Conservation (phyloP, 2,329 filamentous ascomycete species). For the Aspergillus texensis region DNA sequence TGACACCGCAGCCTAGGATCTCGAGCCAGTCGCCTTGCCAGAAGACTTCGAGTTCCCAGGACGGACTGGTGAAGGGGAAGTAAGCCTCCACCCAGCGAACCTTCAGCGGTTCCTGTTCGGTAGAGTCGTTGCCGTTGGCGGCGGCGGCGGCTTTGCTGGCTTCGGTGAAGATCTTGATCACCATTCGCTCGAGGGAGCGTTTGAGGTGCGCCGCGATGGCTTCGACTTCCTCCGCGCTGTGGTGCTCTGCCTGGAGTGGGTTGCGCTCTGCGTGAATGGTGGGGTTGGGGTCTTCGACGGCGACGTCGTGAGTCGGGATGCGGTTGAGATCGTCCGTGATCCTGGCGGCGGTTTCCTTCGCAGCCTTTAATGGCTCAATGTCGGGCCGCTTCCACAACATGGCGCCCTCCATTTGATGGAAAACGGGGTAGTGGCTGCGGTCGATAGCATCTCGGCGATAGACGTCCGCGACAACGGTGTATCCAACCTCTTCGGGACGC, state of each 20-base stretch:
- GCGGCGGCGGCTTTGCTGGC: constrained; percentile 69
- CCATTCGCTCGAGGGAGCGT: constrained; percentile 82
- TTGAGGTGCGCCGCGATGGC: constrained; percentile 86
- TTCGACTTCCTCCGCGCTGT: constrained; percentile 75
- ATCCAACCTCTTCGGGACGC: constrained; percentile 62
- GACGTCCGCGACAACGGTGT: constrained; percentile 90
- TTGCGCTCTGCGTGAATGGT: constrained; percentile 77
- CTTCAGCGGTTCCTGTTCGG: constrained; percentile 67
- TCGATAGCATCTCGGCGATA: constrained; percentile 95
- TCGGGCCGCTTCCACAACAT: constrained; percentile 76
- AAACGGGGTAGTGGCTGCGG: constrained; percentile 91
- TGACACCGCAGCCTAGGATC: constrained; percentile 88
- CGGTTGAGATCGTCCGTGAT: constrained; percentile 71
- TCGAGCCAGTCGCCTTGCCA: constrained; percentile 96
- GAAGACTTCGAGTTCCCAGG: constrained; percentile 94
- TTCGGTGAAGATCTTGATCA: constrained; percentile 82
- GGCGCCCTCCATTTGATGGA: constrained; percentile 98
- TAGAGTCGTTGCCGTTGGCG: constrained; percentile 55
- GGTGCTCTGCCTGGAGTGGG: constrained; percentile 73
- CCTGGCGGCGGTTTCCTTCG: constrained; percentile 54
- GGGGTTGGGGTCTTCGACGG: constrained; percentile 82
- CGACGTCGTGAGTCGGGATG: constrained; percentile 73
- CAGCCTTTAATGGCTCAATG: constrained; percentile 33
- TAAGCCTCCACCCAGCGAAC: constrained; percentile 96
- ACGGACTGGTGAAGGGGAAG: constrained; percentile 95